A percentile compares a stretch with the other conserved stretches of the same genome.
Evolutionary conservation across 2,329 filamentous ascomycete genomes (phyloP).

Genomic region (Colletotrichum sp.): DNA sequence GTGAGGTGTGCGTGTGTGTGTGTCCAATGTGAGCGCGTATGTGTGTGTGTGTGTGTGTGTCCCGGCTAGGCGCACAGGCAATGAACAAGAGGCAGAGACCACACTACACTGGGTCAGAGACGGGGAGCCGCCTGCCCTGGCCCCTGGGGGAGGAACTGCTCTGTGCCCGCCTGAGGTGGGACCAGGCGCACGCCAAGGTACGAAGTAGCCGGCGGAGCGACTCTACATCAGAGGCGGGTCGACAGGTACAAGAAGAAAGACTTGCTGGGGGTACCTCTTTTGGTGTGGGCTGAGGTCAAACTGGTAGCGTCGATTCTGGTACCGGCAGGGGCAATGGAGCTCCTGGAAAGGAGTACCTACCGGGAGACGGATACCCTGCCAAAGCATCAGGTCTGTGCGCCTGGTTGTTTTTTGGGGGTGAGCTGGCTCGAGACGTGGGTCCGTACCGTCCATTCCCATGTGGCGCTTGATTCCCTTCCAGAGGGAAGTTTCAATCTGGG

Average conservation of each 20-base stretch:
- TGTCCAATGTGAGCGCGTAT: neutral
- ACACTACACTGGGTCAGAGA: neutral
- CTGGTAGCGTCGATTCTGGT: neutral
- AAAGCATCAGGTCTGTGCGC: slow-evolving; percentile 11
- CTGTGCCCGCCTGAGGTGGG: slow-evolving; percentile 2
- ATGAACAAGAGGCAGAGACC: neutral
- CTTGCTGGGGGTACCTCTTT: neutral
- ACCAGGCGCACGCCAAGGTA: slow-evolving; percentile 9
- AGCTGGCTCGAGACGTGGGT: slow-evolving; percentile 2
- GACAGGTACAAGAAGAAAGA: neutral
- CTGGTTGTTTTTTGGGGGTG: neutral
- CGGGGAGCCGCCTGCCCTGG: slow-evolving; percentile 17
- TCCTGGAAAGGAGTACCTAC: neutral
- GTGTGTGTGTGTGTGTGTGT: neutral
- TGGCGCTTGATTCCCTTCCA: slow-evolving; percentile 13
- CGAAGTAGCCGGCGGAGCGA: neutral
- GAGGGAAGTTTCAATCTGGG: slow-evolving; percentile 10
- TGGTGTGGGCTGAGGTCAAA: neutral
- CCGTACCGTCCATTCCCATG: slow-evolving; percentile 3
- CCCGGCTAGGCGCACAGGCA: neutral
- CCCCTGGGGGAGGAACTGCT: slow-evolving; percentile 13
- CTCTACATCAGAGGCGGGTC: neutral
- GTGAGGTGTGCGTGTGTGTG: neutral
- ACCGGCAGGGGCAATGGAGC: neutral
- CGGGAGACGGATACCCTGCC: neutral